Conservation (phyloP, 73 alveolate genomes). For the Tetrahymena malaccensis region DNA sequence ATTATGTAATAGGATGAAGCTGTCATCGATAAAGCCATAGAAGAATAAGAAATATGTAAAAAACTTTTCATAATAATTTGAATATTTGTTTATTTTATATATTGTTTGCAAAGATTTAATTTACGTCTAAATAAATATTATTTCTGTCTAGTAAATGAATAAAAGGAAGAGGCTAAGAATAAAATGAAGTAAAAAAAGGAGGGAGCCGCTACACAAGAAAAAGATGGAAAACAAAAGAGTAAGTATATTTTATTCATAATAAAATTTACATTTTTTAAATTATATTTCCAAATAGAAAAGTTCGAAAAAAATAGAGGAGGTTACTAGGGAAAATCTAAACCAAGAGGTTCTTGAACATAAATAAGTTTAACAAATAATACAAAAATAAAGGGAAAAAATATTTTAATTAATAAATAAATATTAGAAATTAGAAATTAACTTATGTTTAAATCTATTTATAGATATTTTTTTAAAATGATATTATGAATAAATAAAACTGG, state of each 20-base stretch:
- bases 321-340: background rate
- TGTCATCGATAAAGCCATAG: constrained; percentile 21
- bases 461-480: no score
- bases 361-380: background rate
- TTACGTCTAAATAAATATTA: background rate
- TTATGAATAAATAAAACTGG: no score
- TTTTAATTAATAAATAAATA: no score
- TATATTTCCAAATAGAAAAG: background rate
- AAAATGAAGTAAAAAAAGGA: background rate
- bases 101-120: background rate
- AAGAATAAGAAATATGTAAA: constrained; percentile 41
- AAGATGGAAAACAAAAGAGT: background rate
- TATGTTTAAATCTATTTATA: no score
- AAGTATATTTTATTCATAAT: background rate
- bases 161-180: background rate
- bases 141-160: background rate
- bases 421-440: no score
- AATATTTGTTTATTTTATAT: background rate
- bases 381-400: no score
- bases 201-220: background rate
- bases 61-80: background rate
- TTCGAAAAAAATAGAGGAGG: background rate
- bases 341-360: background rate
- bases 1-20: constrained; percentile 8
- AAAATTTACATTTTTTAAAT: background rate